Evolutionary conservation across 2,329 filamentous ascomycete species (phyloP).

Genomic region (Microdochium nivale): DNA sequence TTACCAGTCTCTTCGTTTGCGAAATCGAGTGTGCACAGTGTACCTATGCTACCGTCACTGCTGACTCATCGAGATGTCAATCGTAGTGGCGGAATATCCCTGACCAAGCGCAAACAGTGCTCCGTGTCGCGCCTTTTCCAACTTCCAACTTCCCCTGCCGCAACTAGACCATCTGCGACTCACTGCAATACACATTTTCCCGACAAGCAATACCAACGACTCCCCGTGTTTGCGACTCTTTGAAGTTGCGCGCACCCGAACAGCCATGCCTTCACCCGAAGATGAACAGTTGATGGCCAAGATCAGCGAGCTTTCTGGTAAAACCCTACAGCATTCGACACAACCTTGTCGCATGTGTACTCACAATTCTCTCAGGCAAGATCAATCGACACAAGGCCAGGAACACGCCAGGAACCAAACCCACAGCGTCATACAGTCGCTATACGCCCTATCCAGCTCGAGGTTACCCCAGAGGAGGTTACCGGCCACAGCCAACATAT

Average conservation of each 20-base stretch:
- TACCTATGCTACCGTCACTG: too few species aligned
- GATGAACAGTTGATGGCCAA: slow-evolving; percentile 44
- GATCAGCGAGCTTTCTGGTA: slow-evolving; percentile 44
- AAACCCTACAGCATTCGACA: slow-evolving; percentile 9
- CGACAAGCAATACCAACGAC: not conserved
- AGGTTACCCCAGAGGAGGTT: slow-evolving; percentile 15
- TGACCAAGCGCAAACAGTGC: too few species aligned
- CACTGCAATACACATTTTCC: not conserved
- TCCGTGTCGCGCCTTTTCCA: too few species aligned
- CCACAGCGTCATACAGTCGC: slow-evolving; percentile 12
- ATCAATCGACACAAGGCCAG: slow-evolving; percentile 74
- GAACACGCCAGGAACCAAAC: slow-evolving; percentile 31
- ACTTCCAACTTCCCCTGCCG: not conserved
- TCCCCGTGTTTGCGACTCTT: too few species aligned
- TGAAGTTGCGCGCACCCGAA: not conserved
- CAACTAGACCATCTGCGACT: not conserved
- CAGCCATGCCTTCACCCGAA: slow-evolving; percentile 23
- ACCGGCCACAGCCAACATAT: slow-evolving; percentile 14
- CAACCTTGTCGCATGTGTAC: slow-evolving; percentile 3
- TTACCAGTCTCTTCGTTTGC: too few species aligned
- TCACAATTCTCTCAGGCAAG: slow-evolving; percentile 45
- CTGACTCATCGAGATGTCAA: too few species aligned
- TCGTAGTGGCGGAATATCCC: too few species aligned
- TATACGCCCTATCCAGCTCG: slow-evolving; percentile 17
- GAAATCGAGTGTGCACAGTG: not conserved